Evolutionary conservation across 176 grass and related monocot species (phyloP), one percentile per base, ranked within the genome.

Genomic region (Coix lacrymajobi): DNA sequence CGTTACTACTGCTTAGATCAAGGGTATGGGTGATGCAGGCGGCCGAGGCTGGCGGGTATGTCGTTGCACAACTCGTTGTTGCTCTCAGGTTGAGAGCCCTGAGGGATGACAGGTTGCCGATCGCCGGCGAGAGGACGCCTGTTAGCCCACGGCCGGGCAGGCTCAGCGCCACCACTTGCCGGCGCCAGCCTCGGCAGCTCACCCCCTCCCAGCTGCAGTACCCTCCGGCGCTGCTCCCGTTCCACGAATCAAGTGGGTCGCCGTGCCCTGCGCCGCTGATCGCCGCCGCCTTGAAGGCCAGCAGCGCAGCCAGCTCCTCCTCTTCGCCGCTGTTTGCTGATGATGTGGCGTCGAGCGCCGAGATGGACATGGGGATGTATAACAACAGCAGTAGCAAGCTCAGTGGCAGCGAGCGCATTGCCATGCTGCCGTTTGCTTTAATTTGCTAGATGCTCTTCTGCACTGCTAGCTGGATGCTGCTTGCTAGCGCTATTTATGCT

Each of bases 1-100:
- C 13, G 32, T 84, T n/a, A n/a, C n/a, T 84, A n/a, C 6, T 0
- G 45, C 72, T 68, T 1, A 84, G 11, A 0, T 57, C 43, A 62
- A 84, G 72, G 5, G 0, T 10, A 3, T 30, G 8, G 62, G 24
- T 45, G 71, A 0, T 2, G 72, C 2, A 84, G 72, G 0, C 17
- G 72, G 2, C 82, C 82, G 0, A 84, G 62, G 44, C 82, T 84
- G 10, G 33, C 72, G 0, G 82, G 82, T 7, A 84, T 84, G 14
- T 1, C 71, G 4, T 62, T 45, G 33, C 14, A 2, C 4, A 84
- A 12, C 71, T 33, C 3, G 33, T 84, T 75, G 11, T 0, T 16
- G 38, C 45, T 84, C n/a, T n/a, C 22, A 65, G 26, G 76, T 79
- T 29, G 60, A 79, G 60, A 8, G 5, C 15, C 39, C 25, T 12